These are phyloP conservation scores for Trypanosoma melophagium DNA, from an alignment of 208 protist genomes.

Conservation along the genomic window DNA sequence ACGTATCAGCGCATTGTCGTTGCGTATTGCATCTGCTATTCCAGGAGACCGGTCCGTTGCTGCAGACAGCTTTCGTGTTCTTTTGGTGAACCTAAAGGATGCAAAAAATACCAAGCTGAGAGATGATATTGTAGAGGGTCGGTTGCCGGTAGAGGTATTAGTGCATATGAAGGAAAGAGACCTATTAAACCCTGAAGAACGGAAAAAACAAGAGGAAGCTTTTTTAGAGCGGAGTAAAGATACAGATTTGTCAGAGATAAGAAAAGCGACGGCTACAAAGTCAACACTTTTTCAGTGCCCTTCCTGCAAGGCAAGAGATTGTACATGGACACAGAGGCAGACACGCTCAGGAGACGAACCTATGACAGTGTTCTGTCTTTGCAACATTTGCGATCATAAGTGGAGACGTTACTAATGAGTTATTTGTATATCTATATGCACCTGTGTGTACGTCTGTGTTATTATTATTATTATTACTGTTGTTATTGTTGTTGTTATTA, in stretches of 20 bases:
- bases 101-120: constrained; percentile 66
- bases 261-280: constrained; percentile 58
- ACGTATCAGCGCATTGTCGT: constrained; percentile 33
- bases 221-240: constrained; percentile 77
- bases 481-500: too few relatives aligned
- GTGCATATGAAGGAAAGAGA: constrained; percentile 73
- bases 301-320: constrained; percentile 80
- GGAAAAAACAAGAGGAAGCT: constrained; percentile 54
- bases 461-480: too few relatives aligned
- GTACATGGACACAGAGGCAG: constrained; percentile 94
- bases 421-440: too few relatives aligned
- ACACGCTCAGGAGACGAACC: constrained; percentile 97
- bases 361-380: constrained; percentile 96
- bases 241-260: constrained; percentile 77
- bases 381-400: constrained; percentile 86
- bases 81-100: constrained; percentile 72
- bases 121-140: constrained; percentile 49
- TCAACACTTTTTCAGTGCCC: constrained; percentile 87
- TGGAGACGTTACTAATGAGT: constrained; percentile 63
- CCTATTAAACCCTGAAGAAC: constrained; percentile 76
- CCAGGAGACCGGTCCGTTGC: constrained; percentile 45
- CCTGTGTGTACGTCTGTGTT: too few relatives aligned
- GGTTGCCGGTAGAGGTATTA: constrained; percentile 67
- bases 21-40: constrained; percentile 58
- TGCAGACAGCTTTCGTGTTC: constrained; percentile 66